These are phyloP conservation scores for Babesia gibsoni DNA, from an alignment of 169 alveolate genomes.

Conservation along the genomic window DNA sequence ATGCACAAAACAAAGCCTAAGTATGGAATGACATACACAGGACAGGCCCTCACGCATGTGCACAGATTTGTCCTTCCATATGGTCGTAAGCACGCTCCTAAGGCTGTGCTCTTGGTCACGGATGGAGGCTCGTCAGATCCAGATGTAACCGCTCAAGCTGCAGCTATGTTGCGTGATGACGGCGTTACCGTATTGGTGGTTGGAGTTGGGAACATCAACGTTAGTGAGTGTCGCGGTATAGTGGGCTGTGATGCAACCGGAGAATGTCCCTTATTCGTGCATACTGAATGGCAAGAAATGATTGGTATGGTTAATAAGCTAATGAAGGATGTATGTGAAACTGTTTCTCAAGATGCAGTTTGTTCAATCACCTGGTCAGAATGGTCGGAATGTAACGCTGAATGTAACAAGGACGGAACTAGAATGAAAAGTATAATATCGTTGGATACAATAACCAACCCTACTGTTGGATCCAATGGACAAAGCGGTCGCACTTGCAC, in stretches of 20 bases:
- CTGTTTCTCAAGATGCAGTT: slow-evolving; percentile 54
- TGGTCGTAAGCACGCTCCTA: slow-evolving; percentile 58
- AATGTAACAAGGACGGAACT: slow-evolving; percentile 36
- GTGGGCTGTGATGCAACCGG: slow-evolving; percentile 48
- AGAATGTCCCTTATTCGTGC: slow-evolving; percentile 53
- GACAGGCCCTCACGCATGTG: slow-evolving; percentile 47
- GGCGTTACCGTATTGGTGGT: slow-evolving; percentile 63
- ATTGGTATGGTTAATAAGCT: slow-evolving; percentile 31
- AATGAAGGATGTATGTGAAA: slow-evolving; percentile 61
- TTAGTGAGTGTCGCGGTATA: slow-evolving; percentile 47
- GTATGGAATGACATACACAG: slow-evolving; percentile 58
- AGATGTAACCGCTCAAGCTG: slow-evolving; percentile 35
- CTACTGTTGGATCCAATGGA: slow-evolving; percentile 47
- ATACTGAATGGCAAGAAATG: slow-evolving; percentile 60
- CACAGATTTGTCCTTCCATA: slow-evolving; percentile 21
- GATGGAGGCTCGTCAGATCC: slow-evolving; percentile 61
- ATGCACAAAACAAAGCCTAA: slow-evolving; percentile 42
- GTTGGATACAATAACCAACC: slow-evolving; percentile 7
- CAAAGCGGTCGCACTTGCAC: slow-evolving; percentile 46
- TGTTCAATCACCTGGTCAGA: slow-evolving; percentile 56
- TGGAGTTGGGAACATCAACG: slow-evolving; percentile 53
- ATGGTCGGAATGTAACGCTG: slow-evolving; percentile 57
- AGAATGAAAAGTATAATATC: slow-evolving; percentile 10
- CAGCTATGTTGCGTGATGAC: slow-evolving; percentile 54
- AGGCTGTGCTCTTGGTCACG: slow-evolving; percentile 60